Evolutionary conservation across 768 basidiomycete genomes (phyloP).

Genomic region (Cystofilobasidium ferigula): DNA sequence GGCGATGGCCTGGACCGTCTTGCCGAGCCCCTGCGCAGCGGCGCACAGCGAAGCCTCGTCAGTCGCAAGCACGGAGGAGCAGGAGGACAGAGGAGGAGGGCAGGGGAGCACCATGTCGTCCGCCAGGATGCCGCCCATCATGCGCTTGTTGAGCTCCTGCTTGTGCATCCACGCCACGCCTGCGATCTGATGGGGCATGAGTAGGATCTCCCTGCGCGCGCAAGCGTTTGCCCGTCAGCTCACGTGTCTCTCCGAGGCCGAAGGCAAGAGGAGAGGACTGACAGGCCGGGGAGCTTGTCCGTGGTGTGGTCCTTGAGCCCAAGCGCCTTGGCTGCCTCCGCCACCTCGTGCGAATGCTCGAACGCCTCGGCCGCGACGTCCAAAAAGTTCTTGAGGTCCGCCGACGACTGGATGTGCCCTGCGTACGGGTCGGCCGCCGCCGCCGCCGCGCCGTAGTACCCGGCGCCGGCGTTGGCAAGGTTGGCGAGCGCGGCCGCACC

Average conservation of each 20-base stretch:
- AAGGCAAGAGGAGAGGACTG: background rate
- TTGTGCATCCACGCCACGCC: slow-evolving; percentile 72
- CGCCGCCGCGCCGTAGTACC: background rate
- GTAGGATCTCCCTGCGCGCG: slow-evolving; percentile 27
- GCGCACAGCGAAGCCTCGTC: background rate
- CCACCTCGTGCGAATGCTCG: slow-evolving; percentile 37
- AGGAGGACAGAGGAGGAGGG: background rate
- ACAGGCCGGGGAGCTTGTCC: slow-evolving; percentile 50
- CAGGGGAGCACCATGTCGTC: background rate
- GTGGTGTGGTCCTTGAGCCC: slow-evolving; percentile 44
- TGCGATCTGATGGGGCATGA: slow-evolving; percentile 62
- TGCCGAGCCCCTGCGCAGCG: slow-evolving; percentile 28
- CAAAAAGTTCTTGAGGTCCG: slow-evolving; percentile 19
- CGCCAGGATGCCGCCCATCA: slow-evolving; percentile 34
- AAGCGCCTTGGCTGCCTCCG: slow-evolving; percentile 49
- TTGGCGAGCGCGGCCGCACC: background rate
- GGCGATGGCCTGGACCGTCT: slow-evolving; percentile 18
- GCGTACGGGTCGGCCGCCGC: background rate
- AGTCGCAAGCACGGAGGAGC: background rate
- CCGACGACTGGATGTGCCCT: background rate
- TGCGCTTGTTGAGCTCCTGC: slow-evolving; percentile 32
- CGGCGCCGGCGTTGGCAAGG: too few species aligned
- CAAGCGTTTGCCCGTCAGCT: background rate
- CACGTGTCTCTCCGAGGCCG: background rate
- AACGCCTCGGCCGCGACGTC: slow-evolving; percentile 14